Evolutionary conservation across 2,329 filamentous ascomycete genomes (phyloP).

Genomic region (Penicillium sp.): DNA sequence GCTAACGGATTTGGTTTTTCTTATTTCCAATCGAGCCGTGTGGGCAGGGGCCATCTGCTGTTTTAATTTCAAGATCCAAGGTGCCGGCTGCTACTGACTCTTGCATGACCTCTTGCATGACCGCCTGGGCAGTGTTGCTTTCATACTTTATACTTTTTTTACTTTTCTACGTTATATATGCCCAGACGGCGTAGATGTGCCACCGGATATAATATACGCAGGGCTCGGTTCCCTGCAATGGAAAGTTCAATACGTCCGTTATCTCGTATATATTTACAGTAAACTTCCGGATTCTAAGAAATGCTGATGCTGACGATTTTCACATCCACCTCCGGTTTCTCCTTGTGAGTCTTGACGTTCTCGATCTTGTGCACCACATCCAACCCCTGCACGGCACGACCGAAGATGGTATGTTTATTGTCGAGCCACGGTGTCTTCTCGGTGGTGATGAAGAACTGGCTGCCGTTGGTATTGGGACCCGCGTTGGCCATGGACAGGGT

Average conservation of each 20-base stretch:
- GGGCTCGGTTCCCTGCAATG: neutral
- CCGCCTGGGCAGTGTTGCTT: neutral
- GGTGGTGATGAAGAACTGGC: slow-evolving; percentile 97
- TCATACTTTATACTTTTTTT: neutral
- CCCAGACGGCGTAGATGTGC: neutral
- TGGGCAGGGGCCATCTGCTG: neutral
- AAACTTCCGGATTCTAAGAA: slow-evolving; percentile 11
- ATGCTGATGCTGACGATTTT: slow-evolving; percentile 81
- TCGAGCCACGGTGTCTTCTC: slow-evolving; percentile 97
- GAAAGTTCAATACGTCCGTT: neutral
- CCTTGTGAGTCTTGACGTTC: slow-evolving; percentile 76
- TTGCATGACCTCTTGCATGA: neutral
- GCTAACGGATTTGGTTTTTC: neutral
- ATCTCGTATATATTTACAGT: neutral
- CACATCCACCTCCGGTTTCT: slow-evolving; percentile 94
- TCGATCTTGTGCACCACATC: slow-evolving; percentile 97
- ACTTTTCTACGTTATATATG: neutral
- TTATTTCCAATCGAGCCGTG: neutral
- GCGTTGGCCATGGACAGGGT: slow-evolving; percentile 98
- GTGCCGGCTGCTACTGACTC: neutral
- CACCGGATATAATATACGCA: neutral
- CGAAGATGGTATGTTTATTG: slow-evolving; percentile 94
- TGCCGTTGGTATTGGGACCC: slow-evolving; percentile 88
- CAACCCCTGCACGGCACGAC: slow-evolving; percentile 78
- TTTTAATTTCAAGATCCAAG: neutral